phyloP scores from a whole-genome alignment of 1,139 yeast species.

The Suhomyces chickasaworum region DNA sequence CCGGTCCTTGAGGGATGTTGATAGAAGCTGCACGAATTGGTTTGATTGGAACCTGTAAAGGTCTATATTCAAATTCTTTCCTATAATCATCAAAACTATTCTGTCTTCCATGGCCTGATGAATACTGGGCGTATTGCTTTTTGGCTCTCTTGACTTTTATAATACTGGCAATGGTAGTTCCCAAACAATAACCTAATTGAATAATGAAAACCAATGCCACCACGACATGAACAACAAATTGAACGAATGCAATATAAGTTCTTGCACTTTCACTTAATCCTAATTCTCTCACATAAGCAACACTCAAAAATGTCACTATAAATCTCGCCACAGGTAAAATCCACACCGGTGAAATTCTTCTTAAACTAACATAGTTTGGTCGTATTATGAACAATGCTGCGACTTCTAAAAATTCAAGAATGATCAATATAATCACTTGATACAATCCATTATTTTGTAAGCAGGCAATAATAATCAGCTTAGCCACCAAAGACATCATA shows the following conservation, averaged over 20 bases:
- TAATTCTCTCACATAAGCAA: constrained; percentile 42
- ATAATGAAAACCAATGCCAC: constrained; percentile 40
- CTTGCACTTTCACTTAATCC: constrained; percentile 35
- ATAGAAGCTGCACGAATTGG: constrained; percentile 3
- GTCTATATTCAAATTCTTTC: constrained; percentile 38
- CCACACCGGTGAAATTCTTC: constrained; percentile 43
- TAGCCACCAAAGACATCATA: constrained; percentile 29
- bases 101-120: constrained; percentile 9
- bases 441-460: constrained; percentile 45
- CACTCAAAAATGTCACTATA: constrained; percentile 39
- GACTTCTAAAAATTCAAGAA: constrained; percentile 38
- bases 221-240: constrained; percentile 40
- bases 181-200: constrained; percentile 36
- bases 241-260: constrained; percentile 45
- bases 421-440: constrained; percentile 45
- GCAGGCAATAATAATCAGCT: constrained; percentile 45
- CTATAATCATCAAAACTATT: constrained; percentile 28
- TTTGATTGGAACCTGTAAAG: constrained; percentile 19
- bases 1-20: background rate
- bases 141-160: constrained; percentile 16
- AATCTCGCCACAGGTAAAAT: constrained; percentile 41
- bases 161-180: constrained; percentile 30
- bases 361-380: constrained; percentile 44
- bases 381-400: constrained; percentile 31
- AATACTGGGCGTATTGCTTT: constrained; percentile 10